phyloP scores from a whole-genome alignment of 2,329 filamentous ascomycete species.

The Colletotrichum viniferum region DNA sequence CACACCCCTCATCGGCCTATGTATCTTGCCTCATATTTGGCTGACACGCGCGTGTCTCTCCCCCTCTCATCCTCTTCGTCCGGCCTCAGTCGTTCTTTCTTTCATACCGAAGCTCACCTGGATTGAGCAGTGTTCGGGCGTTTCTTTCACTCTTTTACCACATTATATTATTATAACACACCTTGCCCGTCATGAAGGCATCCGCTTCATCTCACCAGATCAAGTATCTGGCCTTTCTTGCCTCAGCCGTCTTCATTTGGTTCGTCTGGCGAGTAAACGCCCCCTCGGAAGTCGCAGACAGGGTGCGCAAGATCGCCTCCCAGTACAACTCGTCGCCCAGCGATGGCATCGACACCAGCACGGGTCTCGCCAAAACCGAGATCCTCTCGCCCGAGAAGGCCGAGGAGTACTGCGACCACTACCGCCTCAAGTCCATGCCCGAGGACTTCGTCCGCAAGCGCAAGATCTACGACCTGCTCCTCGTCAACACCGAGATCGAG shows the following conservation, averaged over 20 bases:
- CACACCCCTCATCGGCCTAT: not conserved
- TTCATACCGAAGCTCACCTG: not conserved
- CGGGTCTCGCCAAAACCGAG: not conserved
- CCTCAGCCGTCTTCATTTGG: constrained; percentile 17
- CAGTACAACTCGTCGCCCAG: not conserved
- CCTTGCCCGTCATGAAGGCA: not conserved
- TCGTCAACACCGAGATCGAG: constrained; percentile 68
- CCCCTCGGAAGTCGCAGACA: not conserved
- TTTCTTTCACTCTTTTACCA: not conserved
- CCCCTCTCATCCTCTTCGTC: not conserved
- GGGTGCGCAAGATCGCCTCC: not conserved
- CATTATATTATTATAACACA: not conserved
- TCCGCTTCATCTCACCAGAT: not conserved
- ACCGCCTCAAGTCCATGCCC: constrained; percentile 42
- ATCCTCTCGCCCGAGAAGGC: constrained; percentile 5
- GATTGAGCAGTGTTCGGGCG: not conserved
- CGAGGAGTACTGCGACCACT: constrained; percentile 34
- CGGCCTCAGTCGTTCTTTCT: not conserved
- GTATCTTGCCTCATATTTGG: not conserved
- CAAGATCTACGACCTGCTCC: constrained; percentile 65
- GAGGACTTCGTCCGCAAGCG: constrained; percentile 32
- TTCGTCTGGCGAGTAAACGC: constrained; percentile 7
- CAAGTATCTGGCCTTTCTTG: constrained; percentile 3
- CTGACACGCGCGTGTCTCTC: not conserved
- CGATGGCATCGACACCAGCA: not conserved